Evolutionary conservation across 148 eudicot species (phyloP).

Genomic region (Suaeda aralocaspica): DNA sequence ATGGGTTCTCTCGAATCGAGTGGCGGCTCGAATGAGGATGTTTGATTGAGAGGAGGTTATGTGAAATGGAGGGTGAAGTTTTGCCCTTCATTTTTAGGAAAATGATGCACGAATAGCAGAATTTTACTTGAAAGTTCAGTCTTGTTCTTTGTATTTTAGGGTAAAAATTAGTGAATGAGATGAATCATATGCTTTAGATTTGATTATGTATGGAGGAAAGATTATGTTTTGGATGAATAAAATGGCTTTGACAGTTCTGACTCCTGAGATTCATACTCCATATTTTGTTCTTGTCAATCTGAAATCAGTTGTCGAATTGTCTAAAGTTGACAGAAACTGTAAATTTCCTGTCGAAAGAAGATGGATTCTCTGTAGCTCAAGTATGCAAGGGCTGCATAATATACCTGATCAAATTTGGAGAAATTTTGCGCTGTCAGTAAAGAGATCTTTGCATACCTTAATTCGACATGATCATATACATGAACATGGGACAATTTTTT

Average conservation of each 20-base stretch:
- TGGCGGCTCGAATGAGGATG: slow-evolving; percentile 20
- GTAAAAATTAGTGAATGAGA: neutral
- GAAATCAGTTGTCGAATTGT: too few species aligned
- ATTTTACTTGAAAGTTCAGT: neutral
- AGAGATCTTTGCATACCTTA: neutral
- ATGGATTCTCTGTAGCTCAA: neutral
- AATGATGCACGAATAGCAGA: too few species aligned
- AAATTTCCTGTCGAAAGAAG: too few species aligned
- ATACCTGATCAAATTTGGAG: neutral
- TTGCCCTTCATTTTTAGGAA: too few species aligned
- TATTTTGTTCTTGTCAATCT: too few species aligned
- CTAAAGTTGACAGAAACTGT: too few species aligned
- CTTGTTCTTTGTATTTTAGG: neutral
- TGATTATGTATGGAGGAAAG: neutral
- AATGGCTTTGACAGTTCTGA: too few species aligned
- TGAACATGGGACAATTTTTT: neutral
- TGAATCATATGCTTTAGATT: neutral
- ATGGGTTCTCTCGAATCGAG: slow-evolving; percentile 17
- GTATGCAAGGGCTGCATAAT: neutral
- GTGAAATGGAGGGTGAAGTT: too few species aligned
- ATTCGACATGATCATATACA: neutral
- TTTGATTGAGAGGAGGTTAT: slow-evolving; percentile 3
- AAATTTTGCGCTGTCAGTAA: neutral
- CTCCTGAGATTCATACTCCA: too few species aligned
- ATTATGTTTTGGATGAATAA: neutral